Base-by-base conservation (phyloP, 345 rosid species). In the Laguncularia racemosa region DNA sequence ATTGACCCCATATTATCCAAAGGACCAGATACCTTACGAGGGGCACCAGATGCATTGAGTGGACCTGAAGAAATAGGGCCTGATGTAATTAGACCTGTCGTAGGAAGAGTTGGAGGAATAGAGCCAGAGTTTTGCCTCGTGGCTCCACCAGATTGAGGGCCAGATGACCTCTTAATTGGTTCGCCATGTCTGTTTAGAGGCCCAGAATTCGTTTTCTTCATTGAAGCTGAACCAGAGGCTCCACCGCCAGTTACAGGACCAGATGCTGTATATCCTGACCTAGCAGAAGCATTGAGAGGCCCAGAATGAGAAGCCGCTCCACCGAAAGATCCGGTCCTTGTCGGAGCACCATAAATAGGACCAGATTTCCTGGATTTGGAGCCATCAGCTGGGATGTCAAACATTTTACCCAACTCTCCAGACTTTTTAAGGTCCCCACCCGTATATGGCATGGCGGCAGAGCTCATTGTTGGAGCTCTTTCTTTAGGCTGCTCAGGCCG, bases 101-200 rank as follows among this genome's bases (percentile, higher is more conserved):
- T 68, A 46, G 93, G 98, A 50, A 91, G 92, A 60, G 80, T 81
- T 62, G 89, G 90, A 58, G 93, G 88, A 58, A 93, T 77, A 52
- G 97, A 89, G 26, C 99, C 99, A 3, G 99, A 93, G 58, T 90
- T 82, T 66, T 93, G 97, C 46, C 97, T 87, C 14, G 99, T 87
- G 15, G 72, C 86, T 61, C 91, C 96, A 62, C 91, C 96, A 46
- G 96, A 86, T 61, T 84, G 98, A 53, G 98, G 96, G 47, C 98
- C 98, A 6, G 98, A 88, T 48, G 89, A 78, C 75, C 78, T 91
- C 78, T 85, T 84, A 53, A 84, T 62, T 13, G 99, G 95, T 56
- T 89, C 99, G 18, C 99, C 99, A 50, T 93, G 95, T 71, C 73
- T 87, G 68, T 88, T 89, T 45, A 86, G 70, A 48, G 96, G 97